phyloP scores from a whole-genome alignment of 768 basidiomycete species.

The Austroboletus eburneus region DNA sequence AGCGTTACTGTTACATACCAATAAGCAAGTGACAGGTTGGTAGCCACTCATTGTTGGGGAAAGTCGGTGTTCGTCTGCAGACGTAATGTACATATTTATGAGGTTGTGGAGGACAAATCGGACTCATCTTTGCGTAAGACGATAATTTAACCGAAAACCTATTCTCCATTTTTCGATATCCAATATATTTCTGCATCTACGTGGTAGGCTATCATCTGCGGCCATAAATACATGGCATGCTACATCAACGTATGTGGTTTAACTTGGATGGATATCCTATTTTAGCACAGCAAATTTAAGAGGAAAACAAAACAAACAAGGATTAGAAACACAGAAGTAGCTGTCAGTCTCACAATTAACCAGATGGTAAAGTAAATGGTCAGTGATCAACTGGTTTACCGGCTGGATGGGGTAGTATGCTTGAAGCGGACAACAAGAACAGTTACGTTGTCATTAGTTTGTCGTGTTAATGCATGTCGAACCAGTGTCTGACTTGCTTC shows the following conservation, averaged over 20 bases:
- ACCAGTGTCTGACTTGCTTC: slow-evolving; percentile 74
- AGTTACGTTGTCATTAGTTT: slow-evolving; percentile 94
- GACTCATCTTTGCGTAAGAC: no score
- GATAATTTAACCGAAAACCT: no score
- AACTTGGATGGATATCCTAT: slow-evolving; percentile 3
- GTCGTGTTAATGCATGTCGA: slow-evolving; percentile 80
- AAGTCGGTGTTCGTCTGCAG: not conserved
- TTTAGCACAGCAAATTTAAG: not conserved
- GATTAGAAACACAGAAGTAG: not conserved
- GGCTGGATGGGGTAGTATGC: slow-evolving; percentile 15
- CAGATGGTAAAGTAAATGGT: slow-evolving; percentile 1
- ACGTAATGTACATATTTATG: not conserved
- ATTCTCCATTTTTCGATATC: not conserved
- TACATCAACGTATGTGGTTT: slow-evolving; percentile 4
- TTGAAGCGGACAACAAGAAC: slow-evolving; percentile 86
- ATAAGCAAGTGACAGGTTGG: not conserved
- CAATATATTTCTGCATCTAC: not conserved
- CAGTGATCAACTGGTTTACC: slow-evolving; percentile 3
- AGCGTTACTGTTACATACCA: slow-evolving; percentile 6
- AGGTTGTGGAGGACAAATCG: not conserved
- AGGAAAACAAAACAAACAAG: slow-evolving; percentile 2
- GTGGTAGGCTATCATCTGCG: not conserved
- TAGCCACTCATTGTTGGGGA: not conserved
- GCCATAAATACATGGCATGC: not conserved
- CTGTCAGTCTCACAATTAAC: slow-evolving; percentile 8